These are phyloP conservation scores for Ceratobasidium sp. DNA, from an alignment of 1,284 basidiomycete species.

Conservation along the genomic window DNA sequence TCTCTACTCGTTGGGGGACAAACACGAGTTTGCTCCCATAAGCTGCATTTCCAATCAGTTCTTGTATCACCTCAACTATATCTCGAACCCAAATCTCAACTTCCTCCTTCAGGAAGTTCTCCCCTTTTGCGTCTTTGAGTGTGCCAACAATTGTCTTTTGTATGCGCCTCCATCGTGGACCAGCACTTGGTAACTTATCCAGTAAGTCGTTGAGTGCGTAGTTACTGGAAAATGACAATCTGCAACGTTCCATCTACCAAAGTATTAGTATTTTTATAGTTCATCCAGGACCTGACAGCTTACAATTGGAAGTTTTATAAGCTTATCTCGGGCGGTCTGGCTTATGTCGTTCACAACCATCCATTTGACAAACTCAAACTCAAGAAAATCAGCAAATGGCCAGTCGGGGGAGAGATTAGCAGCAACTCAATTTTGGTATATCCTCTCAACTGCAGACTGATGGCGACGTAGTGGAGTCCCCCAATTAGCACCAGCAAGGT, in stretches of 20 bases:
- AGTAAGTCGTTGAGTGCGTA: slow-evolving; percentile 13
- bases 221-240: slow-evolving; percentile 15
- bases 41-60: slow-evolving; percentile 19
- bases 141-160: background rate
- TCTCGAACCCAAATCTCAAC: slow-evolving; percentile 25
- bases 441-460: background rate
- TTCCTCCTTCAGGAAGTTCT: background rate
- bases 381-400: slow-evolving; percentile 20
- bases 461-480: background rate
- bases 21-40: background rate
- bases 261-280: too few species aligned
- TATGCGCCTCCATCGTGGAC: slow-evolving; percentile 8
- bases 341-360: slow-evolving; percentile 5
- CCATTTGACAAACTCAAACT: slow-evolving; percentile 29
- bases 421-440: background rate
- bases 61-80: slow-evolving; percentile 14
- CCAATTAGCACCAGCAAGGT: background rate
- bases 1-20: slow-evolving; percentile 52
- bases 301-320: slow-evolving; percentile 4
- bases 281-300: background rate
- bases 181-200: slow-evolving; percentile 17
- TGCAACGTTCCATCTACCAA: background rate
- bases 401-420: background rate
- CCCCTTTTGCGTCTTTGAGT: background rate
- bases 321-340: slow-evolving; percentile 8